Percentiles rank a stretch among this genome's conserved stretches.
Evolutionary conservation across 768 basidiomycete species (phyloP).

Genomic region (Tricholoma bakamatsutake): DNA sequence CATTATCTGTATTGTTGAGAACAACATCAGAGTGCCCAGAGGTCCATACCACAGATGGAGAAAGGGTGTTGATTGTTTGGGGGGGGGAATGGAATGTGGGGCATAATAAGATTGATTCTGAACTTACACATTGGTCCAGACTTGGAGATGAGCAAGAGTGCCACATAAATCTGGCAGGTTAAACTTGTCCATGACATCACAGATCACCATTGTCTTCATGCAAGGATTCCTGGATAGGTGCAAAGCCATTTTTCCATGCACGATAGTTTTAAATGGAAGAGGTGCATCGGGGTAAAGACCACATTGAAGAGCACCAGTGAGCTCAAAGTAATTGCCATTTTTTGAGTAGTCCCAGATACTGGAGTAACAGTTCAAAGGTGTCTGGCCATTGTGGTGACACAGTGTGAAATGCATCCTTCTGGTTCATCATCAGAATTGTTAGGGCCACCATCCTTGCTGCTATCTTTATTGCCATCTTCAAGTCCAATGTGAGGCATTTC

Average conservation of each 20-base stretch:
- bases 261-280: neutral
- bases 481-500: neutral
- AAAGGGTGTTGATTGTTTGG: neutral
- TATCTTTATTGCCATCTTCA: neutral
- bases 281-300: neutral
- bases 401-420: neutral
- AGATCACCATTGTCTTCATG: constrained; percentile 1
- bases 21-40: neutral
- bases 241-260: constrained; percentile 1
- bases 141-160: neutral
- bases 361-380: neutral
- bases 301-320: neutral
- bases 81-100: neutral
- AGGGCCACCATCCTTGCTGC: neutral
- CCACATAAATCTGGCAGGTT: constrained; percentile 6
- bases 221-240: constrained; percentile 5
- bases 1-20: neutral
- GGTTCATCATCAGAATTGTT: neutral
- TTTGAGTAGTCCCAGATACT: neutral
- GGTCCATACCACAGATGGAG: neutral
- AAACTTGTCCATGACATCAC: constrained; percentile 3
- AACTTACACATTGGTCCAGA: neutral
- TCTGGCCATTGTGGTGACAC: neutral
- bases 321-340: constrained; percentile 1
- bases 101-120: neutral